Conservation (phyloP, 345 rosid genomes). For the Cardiospermum halicacabum region DNA sequence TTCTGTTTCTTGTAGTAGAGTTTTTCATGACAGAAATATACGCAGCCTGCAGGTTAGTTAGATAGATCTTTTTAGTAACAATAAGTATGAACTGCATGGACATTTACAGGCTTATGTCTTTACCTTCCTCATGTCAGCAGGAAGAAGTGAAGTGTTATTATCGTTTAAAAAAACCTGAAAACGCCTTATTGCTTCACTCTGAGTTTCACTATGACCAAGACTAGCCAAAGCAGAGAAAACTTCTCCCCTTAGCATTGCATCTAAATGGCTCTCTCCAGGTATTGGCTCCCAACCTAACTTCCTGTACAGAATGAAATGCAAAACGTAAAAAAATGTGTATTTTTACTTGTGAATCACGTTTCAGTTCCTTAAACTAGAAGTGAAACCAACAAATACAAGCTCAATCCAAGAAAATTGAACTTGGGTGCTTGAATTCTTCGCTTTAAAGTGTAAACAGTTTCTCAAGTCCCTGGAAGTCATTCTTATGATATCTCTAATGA, state of each 20-base stretch:
- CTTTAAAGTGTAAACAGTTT: too few species aligned
- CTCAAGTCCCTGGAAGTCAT: too few species aligned
- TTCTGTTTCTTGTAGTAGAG: slow-evolving; percentile 52
- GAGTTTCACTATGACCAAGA: slow-evolving; percentile 65
- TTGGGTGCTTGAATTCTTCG: too few species aligned
- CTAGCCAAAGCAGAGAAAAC: slow-evolving; percentile 69
- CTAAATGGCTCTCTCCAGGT: slow-evolving; percentile 83
- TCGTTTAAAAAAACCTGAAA: slow-evolving; percentile 70
- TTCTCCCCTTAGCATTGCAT: slow-evolving; percentile 94
- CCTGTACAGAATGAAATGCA: slow-evolving; percentile 32
- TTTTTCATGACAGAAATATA: slow-evolving; percentile 79
- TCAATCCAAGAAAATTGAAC: too few species aligned
- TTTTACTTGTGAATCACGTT: background rate
- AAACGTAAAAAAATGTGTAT: background rate
- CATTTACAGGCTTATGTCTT: too few species aligned
- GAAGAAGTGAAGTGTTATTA: slow-evolving; percentile 72
- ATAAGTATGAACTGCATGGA: background rate
- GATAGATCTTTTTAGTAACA: slow-evolving; percentile 7
- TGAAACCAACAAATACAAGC: background rate
- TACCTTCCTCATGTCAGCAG: slow-evolving; percentile 88
- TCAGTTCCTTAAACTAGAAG: background rate
- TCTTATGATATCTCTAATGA: too few species aligned
- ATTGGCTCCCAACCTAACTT: slow-evolving; percentile 92
- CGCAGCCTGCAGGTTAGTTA: slow-evolving; percentile 58
- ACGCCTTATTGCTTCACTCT: slow-evolving; percentile 60